Evolutionary conservation across 108 stramenopile genomes (phyloP).

Genomic region (Pseudonitzschia pungens): DNA sequence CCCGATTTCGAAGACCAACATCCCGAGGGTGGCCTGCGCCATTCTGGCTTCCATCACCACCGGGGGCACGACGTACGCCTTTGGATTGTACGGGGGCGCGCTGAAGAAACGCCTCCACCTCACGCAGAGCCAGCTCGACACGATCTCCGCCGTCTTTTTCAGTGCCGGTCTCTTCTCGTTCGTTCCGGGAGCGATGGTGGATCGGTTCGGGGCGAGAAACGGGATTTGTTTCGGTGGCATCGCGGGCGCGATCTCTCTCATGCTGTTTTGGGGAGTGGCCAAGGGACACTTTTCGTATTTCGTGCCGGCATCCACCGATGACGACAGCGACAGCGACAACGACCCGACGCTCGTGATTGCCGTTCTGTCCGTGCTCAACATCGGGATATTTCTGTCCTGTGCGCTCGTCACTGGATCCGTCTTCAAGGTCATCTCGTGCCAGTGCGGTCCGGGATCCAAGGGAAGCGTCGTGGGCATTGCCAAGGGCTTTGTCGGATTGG

Average conservation of each 20-base stretch:
- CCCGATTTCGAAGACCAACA: slow-evolving; percentile 34
- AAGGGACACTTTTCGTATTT: slow-evolving; percentile 10
- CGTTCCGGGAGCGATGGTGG: slow-evolving; percentile 72
- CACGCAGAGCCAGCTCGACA: slow-evolving; percentile 72
- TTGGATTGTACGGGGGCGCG: slow-evolving; percentile 76
- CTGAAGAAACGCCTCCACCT: slow-evolving; percentile 70
- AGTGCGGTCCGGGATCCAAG: slow-evolving; percentile 65
- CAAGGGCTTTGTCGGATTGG: slow-evolving; percentile 86
- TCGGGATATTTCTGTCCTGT: slow-evolving; percentile 64
- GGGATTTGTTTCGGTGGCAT: slow-evolving; percentile 62
- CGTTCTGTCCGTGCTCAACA: slow-evolving; percentile 52
- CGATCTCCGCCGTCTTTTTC: slow-evolving; percentile 70
- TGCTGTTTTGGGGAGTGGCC: slow-evolving; percentile 63
- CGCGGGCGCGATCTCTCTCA: slow-evolving; percentile 40
- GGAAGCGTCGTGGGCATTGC: slow-evolving; percentile 83
- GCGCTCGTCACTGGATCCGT: slow-evolving; percentile 79
- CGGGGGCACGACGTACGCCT: slow-evolving; percentile 84
- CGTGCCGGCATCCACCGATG: background rate
- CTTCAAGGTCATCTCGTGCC: slow-evolving; percentile 75
- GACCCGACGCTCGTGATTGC: slow-evolving; percentile 34
- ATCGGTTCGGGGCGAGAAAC: slow-evolving; percentile 57
- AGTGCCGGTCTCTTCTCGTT: slow-evolving; percentile 73
- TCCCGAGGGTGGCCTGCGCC: slow-evolving; percentile 61
- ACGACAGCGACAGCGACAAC: too few species aligned
- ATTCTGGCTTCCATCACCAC: slow-evolving; percentile 73